Base-by-base conservation (phyloP, 2,329 filamentous ascomycete species). In the Orbilia blumenaviensis region DNA sequence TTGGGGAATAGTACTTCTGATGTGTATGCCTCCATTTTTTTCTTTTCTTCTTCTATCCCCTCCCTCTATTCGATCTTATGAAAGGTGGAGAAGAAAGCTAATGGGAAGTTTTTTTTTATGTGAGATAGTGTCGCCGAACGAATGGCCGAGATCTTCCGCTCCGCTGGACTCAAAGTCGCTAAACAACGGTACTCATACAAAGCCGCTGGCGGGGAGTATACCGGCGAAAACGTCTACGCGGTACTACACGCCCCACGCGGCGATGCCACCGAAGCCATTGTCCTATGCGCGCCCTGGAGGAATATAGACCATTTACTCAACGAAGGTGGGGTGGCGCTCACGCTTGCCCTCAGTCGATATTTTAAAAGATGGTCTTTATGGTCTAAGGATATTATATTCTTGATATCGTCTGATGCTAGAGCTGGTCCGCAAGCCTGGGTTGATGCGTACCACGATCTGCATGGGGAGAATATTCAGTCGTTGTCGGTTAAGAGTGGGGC, bases 321-420 rank as follows among this genome's bases (percentile, higher is more conserved):
- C 83, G 87, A 90, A 78, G 95, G 94, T 77, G 95, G 94, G 16
- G 90, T 99, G 4, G 90, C 93, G 6, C 87, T 99, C 32, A 90
- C 93, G 1, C 84, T 99, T 80, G 94, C 94, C 0, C 84, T 99
- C 79, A 92, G 93, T 27, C 89, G 95, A 79, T 99, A 99, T 84
- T 98, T 99, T 85, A 97, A 96, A 83, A 89, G 92, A 79, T 99
- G 95, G 95, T 97, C 93, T 63, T 87, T 99, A 27, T 99, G 95
- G 95, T 97, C 94, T 73, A 99, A 99, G 83, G 95, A 99, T 82
- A 97, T 99, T 79, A 94, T 99, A 72, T 89, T 99, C 79, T 84
- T 99, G 4, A 87, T 99, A 52, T 90, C 95, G 0, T 90, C 92
- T 0, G 95, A 99, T 83, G 96, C 93, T 82, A 91, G 90, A 73